Conservation (phyloP, 169 alveolate genomes). For the Fabrea salina region DNA sequence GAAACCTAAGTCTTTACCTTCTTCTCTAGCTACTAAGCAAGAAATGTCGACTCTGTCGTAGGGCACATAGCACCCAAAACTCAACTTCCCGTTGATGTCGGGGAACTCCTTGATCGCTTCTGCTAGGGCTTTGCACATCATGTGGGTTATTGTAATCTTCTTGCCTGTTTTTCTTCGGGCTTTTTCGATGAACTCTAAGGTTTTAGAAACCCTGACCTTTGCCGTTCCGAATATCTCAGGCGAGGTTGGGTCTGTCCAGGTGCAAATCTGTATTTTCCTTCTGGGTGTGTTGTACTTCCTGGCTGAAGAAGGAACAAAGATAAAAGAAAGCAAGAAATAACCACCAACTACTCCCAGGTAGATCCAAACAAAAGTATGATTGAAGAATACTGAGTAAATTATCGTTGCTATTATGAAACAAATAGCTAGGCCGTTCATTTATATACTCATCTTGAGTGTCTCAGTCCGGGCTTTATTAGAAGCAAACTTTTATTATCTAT, state of each 20-base stretch:
- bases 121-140: neutral
- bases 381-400: neutral
- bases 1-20: neutral
- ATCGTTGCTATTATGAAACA: constrained; percentile 12
- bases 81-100: neutral
- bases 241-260: constrained; percentile 22
- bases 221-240: neutral
- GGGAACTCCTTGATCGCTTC: constrained; percentile 11
- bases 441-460: no score
- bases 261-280: neutral
- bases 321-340: neutral
- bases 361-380: neutral
- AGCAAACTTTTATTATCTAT: no score
- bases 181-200: neutral
- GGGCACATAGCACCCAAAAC: neutral
- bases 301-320: constrained; percentile 3
- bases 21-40: neutral
- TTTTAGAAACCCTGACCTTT: neutral
- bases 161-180: neutral
- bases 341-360: neutral
- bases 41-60: neutral
- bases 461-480: no score
- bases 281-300: constrained; percentile 2
- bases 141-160: constrained; percentile 14
- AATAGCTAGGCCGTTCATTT: constrained; percentile 25